A percentile compares a stretch with the other conserved stretches of the same genome.
phyloP scores from a whole-genome alignment of 441 rosid genomes.

The Jatropha podagrica region DNA sequence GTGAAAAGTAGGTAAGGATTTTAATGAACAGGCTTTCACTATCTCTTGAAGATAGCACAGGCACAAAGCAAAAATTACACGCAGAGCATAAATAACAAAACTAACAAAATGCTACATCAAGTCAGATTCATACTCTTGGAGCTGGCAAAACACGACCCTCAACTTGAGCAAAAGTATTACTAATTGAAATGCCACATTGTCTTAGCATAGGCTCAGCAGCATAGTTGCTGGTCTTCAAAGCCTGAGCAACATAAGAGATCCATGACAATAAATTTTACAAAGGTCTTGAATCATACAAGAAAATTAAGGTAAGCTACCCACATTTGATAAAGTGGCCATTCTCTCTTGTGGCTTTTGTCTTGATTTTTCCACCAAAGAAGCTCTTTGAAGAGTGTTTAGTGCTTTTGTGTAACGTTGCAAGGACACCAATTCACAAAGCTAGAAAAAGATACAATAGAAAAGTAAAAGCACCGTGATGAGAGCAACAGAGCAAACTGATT shows the following conservation, averaged over 20 bases:
- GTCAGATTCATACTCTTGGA: conserved; percentile 49
- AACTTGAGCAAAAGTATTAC: conserved; percentile 54
- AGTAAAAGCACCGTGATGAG: not conserved
- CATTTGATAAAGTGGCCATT: conserved; percentile 61
- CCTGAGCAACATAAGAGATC: conserved; percentile 39
- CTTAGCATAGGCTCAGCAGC: conserved; percentile 63
- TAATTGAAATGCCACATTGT: conserved; percentile 67
- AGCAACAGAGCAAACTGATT: no score
- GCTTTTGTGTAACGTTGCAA: conserved; percentile 83
- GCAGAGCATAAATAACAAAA: not conserved
- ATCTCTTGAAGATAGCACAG: no score
- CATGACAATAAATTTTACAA: not conserved
- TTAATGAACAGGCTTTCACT: not conserved
- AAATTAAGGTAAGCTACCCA: conserved; percentile 23
- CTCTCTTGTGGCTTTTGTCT: conserved; percentile 87
- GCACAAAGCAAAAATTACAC: no score
- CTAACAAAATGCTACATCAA: not conserved
- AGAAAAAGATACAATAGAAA: not conserved
- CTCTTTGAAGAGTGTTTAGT: conserved; percentile 56
- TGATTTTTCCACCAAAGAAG: conserved; percentile 85
- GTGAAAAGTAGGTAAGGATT: not conserved
- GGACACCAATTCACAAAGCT: conserved; percentile 72
- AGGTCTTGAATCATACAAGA: not conserved
- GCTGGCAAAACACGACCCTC: conserved; percentile 76
- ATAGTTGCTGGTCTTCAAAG: conserved; percentile 54